Conservation (phyloP, 257 asterid genomes). For the Nicotiana tomentosiformis region DNA sequence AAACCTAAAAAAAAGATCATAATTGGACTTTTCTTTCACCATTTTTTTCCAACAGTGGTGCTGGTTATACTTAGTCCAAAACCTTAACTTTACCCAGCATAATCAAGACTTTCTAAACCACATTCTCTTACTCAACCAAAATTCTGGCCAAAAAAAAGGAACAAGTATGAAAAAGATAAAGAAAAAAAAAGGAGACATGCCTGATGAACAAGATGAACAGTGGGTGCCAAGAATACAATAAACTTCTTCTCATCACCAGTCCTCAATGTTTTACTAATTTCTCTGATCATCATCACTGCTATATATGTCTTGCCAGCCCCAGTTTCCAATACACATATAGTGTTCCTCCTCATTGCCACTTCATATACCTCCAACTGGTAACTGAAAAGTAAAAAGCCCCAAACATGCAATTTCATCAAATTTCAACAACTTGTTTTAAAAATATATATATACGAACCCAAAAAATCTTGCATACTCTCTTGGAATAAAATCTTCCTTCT, state of each 20-base stretch:
- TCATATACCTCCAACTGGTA: conserved; percentile 56
- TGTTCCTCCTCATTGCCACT: conserved; percentile 73
- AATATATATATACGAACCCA: background rate
- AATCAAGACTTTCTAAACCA: background rate
- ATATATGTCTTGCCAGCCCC: conserved; percentile 54
- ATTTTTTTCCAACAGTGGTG: too few relatives aligned
- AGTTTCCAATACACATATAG: conserved; percentile 60
- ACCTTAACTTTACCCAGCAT: background rate
- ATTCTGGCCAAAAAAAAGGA: background rate
- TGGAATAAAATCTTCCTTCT: conserved; percentile 19
- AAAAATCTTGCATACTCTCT: conserved; percentile 35
- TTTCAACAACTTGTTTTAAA: conserved; percentile 2
- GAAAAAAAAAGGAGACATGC: conserved; percentile 21
- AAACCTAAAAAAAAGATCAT: too few relatives aligned
- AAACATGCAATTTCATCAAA: background rate
- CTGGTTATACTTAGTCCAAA: too few relatives aligned
- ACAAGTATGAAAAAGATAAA: background rate
- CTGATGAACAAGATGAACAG: conserved; percentile 85
- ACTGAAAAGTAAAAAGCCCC: conserved; percentile 14
- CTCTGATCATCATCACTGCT: conserved; percentile 67
- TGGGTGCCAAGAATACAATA: conserved; percentile 72
- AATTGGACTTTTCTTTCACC: too few relatives aligned
- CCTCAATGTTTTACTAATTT: conserved; percentile 47
- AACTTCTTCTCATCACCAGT: conserved; percentile 41
- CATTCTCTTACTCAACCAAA: background rate